phyloP scores from a whole-genome alignment of 768 basidiomycete genomes.

The Kwoniella sp. region DNA sequence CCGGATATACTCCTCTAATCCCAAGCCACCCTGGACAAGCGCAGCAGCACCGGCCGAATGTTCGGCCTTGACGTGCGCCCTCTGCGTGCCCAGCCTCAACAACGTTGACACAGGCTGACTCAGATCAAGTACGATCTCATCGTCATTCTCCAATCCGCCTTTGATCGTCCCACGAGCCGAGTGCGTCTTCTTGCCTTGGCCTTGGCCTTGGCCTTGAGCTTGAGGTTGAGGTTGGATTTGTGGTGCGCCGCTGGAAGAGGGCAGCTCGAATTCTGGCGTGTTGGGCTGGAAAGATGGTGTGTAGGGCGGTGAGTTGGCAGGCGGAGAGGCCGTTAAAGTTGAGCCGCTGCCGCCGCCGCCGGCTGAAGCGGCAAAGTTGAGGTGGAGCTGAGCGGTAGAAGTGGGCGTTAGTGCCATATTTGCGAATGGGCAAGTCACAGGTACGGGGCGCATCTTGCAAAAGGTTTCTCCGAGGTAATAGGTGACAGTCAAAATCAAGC shows the following conservation, averaged over 20 bases:
- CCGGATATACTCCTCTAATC: conserved; percentile 67
- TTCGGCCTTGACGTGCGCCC: conserved; percentile 65
- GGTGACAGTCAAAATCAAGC: background rate
- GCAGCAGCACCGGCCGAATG: conserved; percentile 64
- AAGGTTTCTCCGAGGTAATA: background rate
- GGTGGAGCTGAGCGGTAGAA: conserved; percentile 2
- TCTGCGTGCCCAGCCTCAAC: conserved; percentile 57
- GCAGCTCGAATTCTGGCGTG: conserved; percentile 8
- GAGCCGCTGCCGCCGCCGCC: background rate
- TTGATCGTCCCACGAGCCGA: conserved; percentile 16
- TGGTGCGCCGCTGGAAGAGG: background rate
- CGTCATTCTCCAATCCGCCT: conserved; percentile 9
- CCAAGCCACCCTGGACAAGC: conserved; percentile 65
- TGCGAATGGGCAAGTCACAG: conserved; percentile 7
- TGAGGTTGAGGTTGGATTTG: background rate
- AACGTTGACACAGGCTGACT: conserved; percentile 56
- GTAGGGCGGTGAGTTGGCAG: conserved; percentile 4
- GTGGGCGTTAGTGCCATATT: conserved; percentile 5
- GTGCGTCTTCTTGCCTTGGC: too few species aligned
- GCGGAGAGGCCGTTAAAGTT: conserved; percentile 7
- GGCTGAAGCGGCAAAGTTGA: background rate
- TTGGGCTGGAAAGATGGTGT: conserved; percentile 45
- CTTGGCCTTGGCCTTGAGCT: background rate
- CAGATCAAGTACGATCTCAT: conserved; percentile 46
- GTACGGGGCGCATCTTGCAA: background rate